Percentiles rank a stretch among this genome's conserved stretches.
Evolutionary conservation across 1,284 basidiomycete species (phyloP).

Genomic region (Fomitopsis betulina): DNA sequence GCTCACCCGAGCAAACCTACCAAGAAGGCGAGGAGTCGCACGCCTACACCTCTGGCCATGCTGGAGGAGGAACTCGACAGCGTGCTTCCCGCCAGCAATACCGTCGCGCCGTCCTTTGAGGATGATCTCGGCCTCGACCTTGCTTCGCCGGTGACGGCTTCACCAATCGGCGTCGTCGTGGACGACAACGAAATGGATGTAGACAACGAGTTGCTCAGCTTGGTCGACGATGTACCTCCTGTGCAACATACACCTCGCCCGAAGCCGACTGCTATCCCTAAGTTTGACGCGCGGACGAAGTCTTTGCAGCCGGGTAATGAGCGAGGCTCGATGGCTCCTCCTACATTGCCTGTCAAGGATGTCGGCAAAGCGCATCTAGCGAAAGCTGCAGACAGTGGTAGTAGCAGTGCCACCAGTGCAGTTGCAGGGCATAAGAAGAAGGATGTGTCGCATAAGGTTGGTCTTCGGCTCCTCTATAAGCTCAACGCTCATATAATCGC

Average conservation of each 20-base stretch:
- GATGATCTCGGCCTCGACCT: slow-evolving; percentile 1
- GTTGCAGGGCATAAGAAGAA: slow-evolving; percentile 38
- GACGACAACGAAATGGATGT: slow-evolving; percentile 47
- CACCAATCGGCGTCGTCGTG: slow-evolving; percentile 17
- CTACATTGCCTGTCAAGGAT: slow-evolving; percentile 26
- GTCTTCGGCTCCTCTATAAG: slow-evolving; percentile 8
- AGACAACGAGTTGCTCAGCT: slow-evolving; percentile 65
- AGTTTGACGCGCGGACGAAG: not conserved
- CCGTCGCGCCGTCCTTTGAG: not conserved
- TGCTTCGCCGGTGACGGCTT: slow-evolving; percentile 2
- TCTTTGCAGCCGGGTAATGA: slow-evolving; percentile 18
- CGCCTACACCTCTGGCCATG: slow-evolving; percentile 20
- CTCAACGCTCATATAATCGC: slow-evolving; percentile 7
- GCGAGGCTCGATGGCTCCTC: slow-evolving; percentile 56
- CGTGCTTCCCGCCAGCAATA: slow-evolving; percentile 6
- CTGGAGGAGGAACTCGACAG: slow-evolving; percentile 45
- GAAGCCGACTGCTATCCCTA: not conserved
- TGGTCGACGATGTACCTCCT: slow-evolving; percentile 41
- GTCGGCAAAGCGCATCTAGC: not conserved
- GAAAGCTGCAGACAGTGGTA: slow-evolving; percentile 15
- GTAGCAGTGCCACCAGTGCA: slow-evolving; percentile 16
- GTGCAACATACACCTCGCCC: slow-evolving; percentile 6
- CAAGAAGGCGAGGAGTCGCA: slow-evolving; percentile 12
- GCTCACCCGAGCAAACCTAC: not conserved
- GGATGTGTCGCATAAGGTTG: slow-evolving; percentile 40